phyloP scores from a whole-genome alignment of 164 flowering plant genomes.

The Santalum album region DNA sequence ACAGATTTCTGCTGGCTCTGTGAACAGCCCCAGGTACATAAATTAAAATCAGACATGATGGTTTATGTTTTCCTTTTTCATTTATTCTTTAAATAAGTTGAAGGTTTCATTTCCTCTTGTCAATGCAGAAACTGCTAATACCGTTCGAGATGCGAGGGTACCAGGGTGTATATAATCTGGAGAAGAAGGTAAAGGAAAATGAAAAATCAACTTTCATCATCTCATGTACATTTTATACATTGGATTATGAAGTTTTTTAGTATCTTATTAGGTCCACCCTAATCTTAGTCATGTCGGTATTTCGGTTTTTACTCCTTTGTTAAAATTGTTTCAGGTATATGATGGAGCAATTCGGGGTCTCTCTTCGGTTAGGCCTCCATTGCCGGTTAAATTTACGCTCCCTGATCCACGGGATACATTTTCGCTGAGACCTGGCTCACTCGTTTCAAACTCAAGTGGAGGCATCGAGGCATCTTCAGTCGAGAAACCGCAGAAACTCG shows the following conservation, averaged over 20 bases:
- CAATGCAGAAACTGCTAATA: conserved; percentile 52
- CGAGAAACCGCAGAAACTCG: conserved; percentile 40
- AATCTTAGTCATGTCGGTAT: too few species aligned
- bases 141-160: conserved; percentile 95
- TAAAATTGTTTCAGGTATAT: conserved; percentile 31
- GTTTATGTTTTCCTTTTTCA: background rate
- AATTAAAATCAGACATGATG: too few species aligned
- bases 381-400: conserved; percentile 63
- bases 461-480: conserved; percentile 21
- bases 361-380: conserved; percentile 43
- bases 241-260: too few species aligned
- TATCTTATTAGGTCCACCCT: too few species aligned
- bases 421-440: conserved; percentile 76
- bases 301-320: background rate
- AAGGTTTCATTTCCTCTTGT: conserved; percentile 1
- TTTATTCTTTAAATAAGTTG: background rate
- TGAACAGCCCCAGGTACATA: conserved; percentile 73
- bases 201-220: too few species aligned
- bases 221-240: too few species aligned
- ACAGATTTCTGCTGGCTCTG: conserved; percentile 90
- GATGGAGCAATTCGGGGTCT: conserved; percentile 80
- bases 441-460: conserved; percentile 12
- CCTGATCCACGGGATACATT: conserved; percentile 56
- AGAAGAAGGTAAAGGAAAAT: conserved; percentile 76
- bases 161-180: conserved; percentile 81